Evolutionary conservation across 495 filamentous ascomycete genomes (phyloP), one percentile per base, ranked within the genome.

Genomic region (Penicillium arizonense): DNA sequence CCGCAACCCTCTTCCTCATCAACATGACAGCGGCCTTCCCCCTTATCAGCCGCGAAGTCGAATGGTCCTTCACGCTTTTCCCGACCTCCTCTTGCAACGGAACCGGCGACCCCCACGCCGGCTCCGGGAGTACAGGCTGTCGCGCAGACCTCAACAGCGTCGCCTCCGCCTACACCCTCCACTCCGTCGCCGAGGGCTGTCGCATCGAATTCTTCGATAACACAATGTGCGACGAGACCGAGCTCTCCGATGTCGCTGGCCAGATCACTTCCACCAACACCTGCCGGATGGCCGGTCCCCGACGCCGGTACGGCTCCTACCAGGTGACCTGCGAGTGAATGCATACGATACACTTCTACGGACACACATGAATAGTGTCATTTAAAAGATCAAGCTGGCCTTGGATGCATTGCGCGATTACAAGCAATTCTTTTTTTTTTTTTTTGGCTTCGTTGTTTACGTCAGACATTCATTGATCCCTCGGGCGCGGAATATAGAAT

Each of bases 51-150:
- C 61, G 61, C 39, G 57, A 59, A 1, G 16, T 55, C 21, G 53
- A 59, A 37, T 67, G 63, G 63, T 62, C 61, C 44, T 67, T 67
- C 41, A 53, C 61, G 11, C 56, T 67, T 0, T 64, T 57, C 51
- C 58, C 55, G 4, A 52, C 52, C 32, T 16, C 47, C 10, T 26
- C 47, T 26, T 67, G 63, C 53, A 59, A 55, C 14, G 47, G 47
- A 12, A 50, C 50, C 1, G 47, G 43, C 24, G 58, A 64, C 30
- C 47, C 44, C 14, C 56, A 67, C 37, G 38, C 47, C 16, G 63
- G 61, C 24, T 43, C 37, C 12, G 63, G 63, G n/a, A 64, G 63
- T 44, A 67, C 63, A 4, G 61, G 61, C 28, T 67, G 63, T 32
- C 63, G 63, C 40, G 63, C 63, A 2, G 37, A 67, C 45, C 40